Conservation (phyloP, 257 asterid genomes). For the Solanum piurae region DNA sequence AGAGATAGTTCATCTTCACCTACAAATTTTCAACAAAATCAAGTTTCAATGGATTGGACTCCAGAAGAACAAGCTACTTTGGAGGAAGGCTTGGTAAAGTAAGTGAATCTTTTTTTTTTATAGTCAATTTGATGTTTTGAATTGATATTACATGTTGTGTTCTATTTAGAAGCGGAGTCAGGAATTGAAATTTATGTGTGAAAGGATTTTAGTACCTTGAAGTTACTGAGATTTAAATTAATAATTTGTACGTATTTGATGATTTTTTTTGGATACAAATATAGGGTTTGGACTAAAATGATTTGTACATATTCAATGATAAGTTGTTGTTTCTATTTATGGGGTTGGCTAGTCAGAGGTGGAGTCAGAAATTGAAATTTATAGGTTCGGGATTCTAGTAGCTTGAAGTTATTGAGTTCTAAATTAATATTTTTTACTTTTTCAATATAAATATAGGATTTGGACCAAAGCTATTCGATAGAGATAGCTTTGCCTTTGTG, state of each 20-base stretch:
- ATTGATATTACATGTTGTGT: not conserved
- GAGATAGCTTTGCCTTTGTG: not conserved
- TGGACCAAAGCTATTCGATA: not conserved
- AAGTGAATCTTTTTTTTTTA: slow-evolving; percentile 7
- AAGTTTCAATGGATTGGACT: slow-evolving; percentile 85
- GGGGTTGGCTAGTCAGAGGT: not conserved
- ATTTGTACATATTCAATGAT: not conserved
- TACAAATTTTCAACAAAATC: slow-evolving; percentile 65
- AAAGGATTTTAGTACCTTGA: not conserved
- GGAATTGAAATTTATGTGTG: not conserved
- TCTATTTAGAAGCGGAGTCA: not conserved
- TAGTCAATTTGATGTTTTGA: not conserved
- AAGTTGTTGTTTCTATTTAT: not conserved
- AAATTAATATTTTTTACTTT: not conserved
- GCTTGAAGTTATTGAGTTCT: not conserved
- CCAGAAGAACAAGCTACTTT: slow-evolving; percentile 60
- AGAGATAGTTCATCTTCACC: not conserved
- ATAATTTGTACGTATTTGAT: not conserved
- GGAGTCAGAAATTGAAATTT: not conserved
- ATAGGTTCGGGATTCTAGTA: not conserved
- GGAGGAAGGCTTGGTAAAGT: slow-evolving; percentile 65
- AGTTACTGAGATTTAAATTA: not conserved
- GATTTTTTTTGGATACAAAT: not conserved
- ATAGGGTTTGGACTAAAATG: not conserved
- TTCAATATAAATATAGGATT: not conserved